Evolutionary conservation across 2,329 filamentous ascomycete species (phyloP).

Genomic region (Shiraia bambusicola): DNA sequence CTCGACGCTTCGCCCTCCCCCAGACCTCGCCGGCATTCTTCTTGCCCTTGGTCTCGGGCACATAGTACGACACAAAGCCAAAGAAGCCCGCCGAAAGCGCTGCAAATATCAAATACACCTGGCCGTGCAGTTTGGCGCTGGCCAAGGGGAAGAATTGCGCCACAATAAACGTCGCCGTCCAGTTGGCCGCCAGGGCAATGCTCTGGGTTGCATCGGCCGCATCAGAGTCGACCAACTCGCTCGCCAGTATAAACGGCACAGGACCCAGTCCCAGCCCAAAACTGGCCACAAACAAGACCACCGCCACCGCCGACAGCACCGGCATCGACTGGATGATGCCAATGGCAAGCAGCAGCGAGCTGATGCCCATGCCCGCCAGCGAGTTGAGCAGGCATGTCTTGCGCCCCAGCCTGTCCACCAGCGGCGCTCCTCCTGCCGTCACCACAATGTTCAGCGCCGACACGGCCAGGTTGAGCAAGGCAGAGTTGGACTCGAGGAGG

Average conservation of each 20-base stretch:
- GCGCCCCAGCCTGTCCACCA: slow-evolving; percentile 84
- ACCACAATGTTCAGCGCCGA: slow-evolving; percentile 83
- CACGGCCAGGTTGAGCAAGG: slow-evolving; percentile 81
- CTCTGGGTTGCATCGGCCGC: slow-evolving; percentile 90
- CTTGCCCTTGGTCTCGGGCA: slow-evolving; percentile 89
- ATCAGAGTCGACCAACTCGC: slow-evolving; percentile 85
- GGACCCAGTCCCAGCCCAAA: slow-evolving; percentile 91
- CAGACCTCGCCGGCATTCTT: slow-evolving; percentile 86
- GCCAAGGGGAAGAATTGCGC: slow-evolving; percentile 93
- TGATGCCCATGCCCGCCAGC: slow-evolving; percentile 79
- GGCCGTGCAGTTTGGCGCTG: slow-evolving; percentile 75
- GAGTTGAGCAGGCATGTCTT: slow-evolving; percentile 82
- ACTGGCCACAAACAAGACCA: slow-evolving; percentile 81
- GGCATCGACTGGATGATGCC: slow-evolving; percentile 75
- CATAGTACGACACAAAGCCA: slow-evolving; percentile 69
- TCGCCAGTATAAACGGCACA: slow-evolving; percentile 90
- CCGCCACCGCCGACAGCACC: slow-evolving; percentile 75
- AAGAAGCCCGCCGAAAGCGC: slow-evolving; percentile 68
- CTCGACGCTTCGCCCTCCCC: slow-evolving; percentile 62
- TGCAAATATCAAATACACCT: slow-evolving; percentile 91
- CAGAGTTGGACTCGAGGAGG: slow-evolving; percentile 78
- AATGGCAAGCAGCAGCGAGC: slow-evolving; percentile 73
- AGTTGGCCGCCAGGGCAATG: slow-evolving; percentile 84
- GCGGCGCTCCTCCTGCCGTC: slow-evolving; percentile 76
- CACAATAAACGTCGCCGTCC: slow-evolving; percentile 86